Base-by-base conservation (phyloP, 305 asterid species). In the Euphrasia arctica region DNA sequence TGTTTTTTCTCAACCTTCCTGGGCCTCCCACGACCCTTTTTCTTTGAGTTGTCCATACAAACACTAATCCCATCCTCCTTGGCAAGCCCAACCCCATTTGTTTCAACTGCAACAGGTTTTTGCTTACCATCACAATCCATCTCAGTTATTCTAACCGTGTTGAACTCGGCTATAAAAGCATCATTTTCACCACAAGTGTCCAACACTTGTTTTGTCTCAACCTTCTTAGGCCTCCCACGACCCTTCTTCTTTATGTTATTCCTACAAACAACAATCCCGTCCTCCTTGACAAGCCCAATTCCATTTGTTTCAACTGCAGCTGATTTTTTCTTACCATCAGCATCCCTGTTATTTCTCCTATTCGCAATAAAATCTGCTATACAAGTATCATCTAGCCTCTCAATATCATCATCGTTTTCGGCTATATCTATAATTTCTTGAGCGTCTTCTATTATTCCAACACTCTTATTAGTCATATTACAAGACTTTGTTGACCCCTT, bases 121-220 rank as follows among this genome's bases (percentile, higher is more conserved):
- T 63, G 67, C 45, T 67, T 67, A 63, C 58, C 71, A n/a, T 41
- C 72, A 39, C 9, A 39, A 41, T 60, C 70, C 58, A 25, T 68
- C 58, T 63, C 28, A 14, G 36, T 60, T 31, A 18, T 64, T 25
- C 59, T 54, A 59, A 39, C 49, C 9, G 31, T 28, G 4, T 11
- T 47, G 15, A 47, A 47, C 31, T 51, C 43, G 15, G 55, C 56
- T 51, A 2, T 12, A 54, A 18, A 54, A 54, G 58, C 58, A 25
- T 54, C 34, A 9, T 25, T 3, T 12, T 63, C 67, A 18, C 71
- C 60, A 60, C 62, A 54, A 51, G 58, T 60, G 36, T 3, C 0
- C 10, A 45, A 45, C 3, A 4, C 15, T 15, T 1, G 29, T 49
- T 39, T 61, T 47, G 29, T 39, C 48, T 15, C 25, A 42, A 45